Conservation (phyloP, 1,139 yeast genomes). For the Yamadazyma songkhlaensis region DNA sequence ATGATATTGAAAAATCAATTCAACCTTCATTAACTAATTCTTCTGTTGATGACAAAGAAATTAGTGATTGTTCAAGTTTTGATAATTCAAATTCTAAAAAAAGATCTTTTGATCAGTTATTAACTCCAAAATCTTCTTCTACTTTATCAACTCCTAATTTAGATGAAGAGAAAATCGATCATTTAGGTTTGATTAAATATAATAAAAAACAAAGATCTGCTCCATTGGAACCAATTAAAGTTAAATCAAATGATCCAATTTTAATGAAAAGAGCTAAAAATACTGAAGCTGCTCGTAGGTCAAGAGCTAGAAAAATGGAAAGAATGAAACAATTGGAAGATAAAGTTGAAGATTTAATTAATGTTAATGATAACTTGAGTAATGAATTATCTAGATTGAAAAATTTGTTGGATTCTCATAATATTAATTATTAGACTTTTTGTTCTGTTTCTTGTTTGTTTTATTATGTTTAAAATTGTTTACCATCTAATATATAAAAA, state of each 20-base stretch:
- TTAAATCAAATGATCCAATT: constrained; percentile 58
- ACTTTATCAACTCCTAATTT: constrained; percentile 32
- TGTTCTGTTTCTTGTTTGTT: constrained; percentile 4
- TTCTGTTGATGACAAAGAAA: constrained; percentile 3
- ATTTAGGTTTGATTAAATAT: constrained; percentile 62
- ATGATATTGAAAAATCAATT: constrained; percentile 13
- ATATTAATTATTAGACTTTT: constrained; percentile 18
- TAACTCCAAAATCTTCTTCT: constrained; percentile 36
- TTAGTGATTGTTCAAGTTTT: constrained; percentile 6
- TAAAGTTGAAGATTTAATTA: constrained; percentile 62
- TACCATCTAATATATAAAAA: constrained; percentile 1
- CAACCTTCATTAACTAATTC: constrained; percentile 1
- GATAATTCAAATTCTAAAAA: constrained; percentile 6
- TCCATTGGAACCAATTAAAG: constrained; percentile 64
- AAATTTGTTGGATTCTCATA: constrained; percentile 36
- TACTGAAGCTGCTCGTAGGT: constrained; percentile 96
- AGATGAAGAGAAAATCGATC: constrained; percentile 38
- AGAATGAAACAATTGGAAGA: constrained; percentile 81
- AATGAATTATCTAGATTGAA: constrained; percentile 58
- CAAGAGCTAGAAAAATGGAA: constrained; percentile 90
- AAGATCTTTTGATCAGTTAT: constrained; percentile 20
- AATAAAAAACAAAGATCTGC: constrained; percentile 59
- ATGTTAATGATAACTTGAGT: constrained; percentile 54
- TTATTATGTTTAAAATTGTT: not conserved
- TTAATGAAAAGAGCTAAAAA: constrained; percentile 87